Conservation (phyloP, 2,329 filamentous ascomycete species). For the Pseudofabraea citricarpa region DNA sequence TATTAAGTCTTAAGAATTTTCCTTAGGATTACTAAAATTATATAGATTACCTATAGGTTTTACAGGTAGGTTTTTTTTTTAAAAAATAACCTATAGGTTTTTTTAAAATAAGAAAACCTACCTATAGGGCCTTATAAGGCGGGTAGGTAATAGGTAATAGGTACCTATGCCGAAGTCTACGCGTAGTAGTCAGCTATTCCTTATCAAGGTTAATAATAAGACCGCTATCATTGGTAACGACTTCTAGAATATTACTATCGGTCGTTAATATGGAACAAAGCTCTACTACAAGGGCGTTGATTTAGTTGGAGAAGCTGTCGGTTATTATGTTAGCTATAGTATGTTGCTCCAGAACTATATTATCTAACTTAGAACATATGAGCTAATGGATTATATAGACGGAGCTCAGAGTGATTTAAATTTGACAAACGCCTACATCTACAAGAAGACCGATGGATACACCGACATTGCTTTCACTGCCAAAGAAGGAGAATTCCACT, state of each 20-base stretch:
- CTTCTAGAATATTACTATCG: constrained; percentile 18
- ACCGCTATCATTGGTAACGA: constrained; percentile 17
- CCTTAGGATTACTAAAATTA: too few species aligned
- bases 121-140: too few species aligned
- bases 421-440: constrained; percentile 41
- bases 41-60: too few species aligned
- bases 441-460: constrained; percentile 34
- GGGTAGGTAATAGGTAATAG: too few species aligned
- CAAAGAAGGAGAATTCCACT: constrained; percentile 44
- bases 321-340: constrained; percentile 13
- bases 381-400: constrained; percentile 25
- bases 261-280: constrained; percentile 12
- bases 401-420: constrained; percentile 41
- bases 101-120: too few species aligned
- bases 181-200: too few species aligned
- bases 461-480: constrained; percentile 44
- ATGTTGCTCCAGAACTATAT: not conserved
- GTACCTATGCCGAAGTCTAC: too few species aligned
- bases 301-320: constrained; percentile 12
- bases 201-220: too few species aligned
- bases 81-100: too few species aligned
- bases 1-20: too few species aligned
- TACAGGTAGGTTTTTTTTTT: too few species aligned
- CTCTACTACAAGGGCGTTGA: constrained; percentile 13
- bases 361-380: not conserved